Evolutionary conservation across 257 asterid species (phyloP).

Genomic region (Rubia yunnanensis): DNA sequence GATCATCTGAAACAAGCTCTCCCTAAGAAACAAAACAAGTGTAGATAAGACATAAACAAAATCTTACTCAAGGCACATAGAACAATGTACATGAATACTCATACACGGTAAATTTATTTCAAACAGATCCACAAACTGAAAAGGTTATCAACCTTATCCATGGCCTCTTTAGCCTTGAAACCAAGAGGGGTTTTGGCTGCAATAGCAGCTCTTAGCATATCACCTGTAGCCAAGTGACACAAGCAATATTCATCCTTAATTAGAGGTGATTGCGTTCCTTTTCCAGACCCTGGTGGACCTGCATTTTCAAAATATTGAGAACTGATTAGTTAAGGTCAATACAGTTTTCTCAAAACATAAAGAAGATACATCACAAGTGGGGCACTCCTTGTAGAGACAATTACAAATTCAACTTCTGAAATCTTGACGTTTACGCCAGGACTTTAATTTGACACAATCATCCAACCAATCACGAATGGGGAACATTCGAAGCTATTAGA

Average conservation of each 20-base stretch:
- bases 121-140: no score
- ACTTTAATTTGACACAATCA: background rate
- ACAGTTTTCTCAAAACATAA: background rate
- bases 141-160: constrained; percentile 60
- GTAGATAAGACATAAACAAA: constrained; percentile 6
- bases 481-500: no score
- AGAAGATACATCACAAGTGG: background rate
- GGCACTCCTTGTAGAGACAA: background rate
- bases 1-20: constrained; percentile 89
- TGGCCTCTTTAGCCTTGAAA: constrained; percentile 83
- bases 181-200: constrained; percentile 92
- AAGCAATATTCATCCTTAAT: constrained; percentile 83
- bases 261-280: constrained; percentile 93
- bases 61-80: constrained; percentile 4
- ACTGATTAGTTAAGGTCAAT: background rate
- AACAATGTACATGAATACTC: background rate
- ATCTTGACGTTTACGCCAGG: background rate
- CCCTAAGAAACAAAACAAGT: constrained; percentile 41
- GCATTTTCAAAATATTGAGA: background rate
- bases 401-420: background rate
- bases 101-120: no score
- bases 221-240: constrained; percentile 98
- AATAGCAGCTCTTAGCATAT: constrained; percentile 97
- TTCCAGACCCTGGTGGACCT: constrained; percentile 98
- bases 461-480: background rate